Evolutionary conservation across 768 basidiomycete species (phyloP).

Genomic region (Mycena belliarum): DNA sequence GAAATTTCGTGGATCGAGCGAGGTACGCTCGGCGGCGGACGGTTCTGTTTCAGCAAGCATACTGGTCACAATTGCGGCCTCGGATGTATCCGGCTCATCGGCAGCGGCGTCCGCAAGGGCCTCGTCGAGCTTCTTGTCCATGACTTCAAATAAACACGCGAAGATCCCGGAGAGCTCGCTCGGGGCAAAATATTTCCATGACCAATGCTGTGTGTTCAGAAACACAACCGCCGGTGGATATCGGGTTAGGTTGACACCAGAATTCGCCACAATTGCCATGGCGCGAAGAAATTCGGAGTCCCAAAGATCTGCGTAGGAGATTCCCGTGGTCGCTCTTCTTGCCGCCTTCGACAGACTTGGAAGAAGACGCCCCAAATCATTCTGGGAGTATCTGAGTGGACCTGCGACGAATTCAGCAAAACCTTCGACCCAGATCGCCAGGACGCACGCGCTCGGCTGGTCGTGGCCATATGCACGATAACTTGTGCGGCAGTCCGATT

Average conservation of each 20-base stretch:
- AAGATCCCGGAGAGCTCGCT: conserved; percentile 3
- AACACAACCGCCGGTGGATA: conserved; percentile 7
- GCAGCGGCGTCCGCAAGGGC: background rate
- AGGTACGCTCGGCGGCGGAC: background rate
- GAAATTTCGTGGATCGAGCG: background rate
- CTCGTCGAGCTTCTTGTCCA: background rate
- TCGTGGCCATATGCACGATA: conserved; percentile 5
- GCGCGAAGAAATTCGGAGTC: conserved; percentile 12
- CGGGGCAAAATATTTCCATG: conserved; percentile 13
- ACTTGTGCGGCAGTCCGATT: conserved; percentile 17
- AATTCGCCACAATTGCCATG: conserved; percentile 7
- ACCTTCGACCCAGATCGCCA: background rate
- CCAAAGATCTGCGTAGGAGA: background rate
- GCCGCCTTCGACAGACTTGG: conserved; percentile 11
- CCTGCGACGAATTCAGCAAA: background rate
- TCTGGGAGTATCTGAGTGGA: conserved; percentile 15
- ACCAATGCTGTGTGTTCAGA: conserved; percentile 8
- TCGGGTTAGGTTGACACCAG: background rate
- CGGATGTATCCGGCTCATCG: background rate
- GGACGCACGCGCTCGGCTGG: background rate
- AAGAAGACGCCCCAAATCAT: conserved; percentile 8
- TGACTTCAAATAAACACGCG: conserved; percentile 4
- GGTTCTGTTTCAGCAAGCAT: background rate
- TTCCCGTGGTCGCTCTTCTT: background rate
- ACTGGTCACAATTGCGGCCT: background rate